Evolutionary conservation across 495 filamentous ascomycete species (phyloP).

Genomic region (Aspergillus avenaceus): DNA sequence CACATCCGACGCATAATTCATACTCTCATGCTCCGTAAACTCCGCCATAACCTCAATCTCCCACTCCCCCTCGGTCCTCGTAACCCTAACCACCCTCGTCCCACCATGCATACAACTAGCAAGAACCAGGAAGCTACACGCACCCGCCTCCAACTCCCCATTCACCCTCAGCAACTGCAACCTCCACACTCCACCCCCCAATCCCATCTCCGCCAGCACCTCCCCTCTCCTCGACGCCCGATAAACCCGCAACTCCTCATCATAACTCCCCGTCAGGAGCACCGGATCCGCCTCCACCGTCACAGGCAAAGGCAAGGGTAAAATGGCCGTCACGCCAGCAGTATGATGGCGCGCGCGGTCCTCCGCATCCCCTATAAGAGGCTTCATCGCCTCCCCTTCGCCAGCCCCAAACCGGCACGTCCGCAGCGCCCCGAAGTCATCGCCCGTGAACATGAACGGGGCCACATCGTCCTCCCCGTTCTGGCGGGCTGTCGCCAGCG

Average conservation of each 20-base stretch:
- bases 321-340: slow-evolving; percentile 84
- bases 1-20: slow-evolving; percentile 90
- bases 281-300: slow-evolving; percentile 42
- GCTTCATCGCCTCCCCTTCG: slow-evolving; percentile 15
- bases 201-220: slow-evolving; percentile 55
- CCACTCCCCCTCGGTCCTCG: slow-evolving; percentile 38
- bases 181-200: slow-evolving; percentile 91
- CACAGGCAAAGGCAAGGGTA: slow-evolving; percentile 52
- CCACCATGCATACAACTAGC: slow-evolving; percentile 95
- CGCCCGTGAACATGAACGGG: slow-evolving; percentile 35
- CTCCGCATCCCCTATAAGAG: slow-evolving; percentile 23
- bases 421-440: slow-evolving; percentile 33
- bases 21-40: slow-evolving; percentile 87
- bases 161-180: slow-evolving; percentile 55
- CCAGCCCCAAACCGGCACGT: slow-evolving; percentile 21
- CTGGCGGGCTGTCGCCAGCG: slow-evolving; percentile 19
- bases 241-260: slow-evolving; percentile 75
- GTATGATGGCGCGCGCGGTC: slow-evolving; percentile 53
- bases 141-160: slow-evolving; percentile 4
- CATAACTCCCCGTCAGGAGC: slow-evolving; percentile 86
- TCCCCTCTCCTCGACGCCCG: slow-evolving; percentile 31
- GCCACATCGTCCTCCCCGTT: background rate
- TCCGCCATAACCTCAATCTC: slow-evolving; percentile 61
- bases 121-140: slow-evolving; percentile 53
- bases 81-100: slow-evolving; percentile 59